Evolutionary conservation across 306 rosid species (phyloP), one percentile per base, ranked within the genome.

Genomic region (Vicia villosa): DNA sequence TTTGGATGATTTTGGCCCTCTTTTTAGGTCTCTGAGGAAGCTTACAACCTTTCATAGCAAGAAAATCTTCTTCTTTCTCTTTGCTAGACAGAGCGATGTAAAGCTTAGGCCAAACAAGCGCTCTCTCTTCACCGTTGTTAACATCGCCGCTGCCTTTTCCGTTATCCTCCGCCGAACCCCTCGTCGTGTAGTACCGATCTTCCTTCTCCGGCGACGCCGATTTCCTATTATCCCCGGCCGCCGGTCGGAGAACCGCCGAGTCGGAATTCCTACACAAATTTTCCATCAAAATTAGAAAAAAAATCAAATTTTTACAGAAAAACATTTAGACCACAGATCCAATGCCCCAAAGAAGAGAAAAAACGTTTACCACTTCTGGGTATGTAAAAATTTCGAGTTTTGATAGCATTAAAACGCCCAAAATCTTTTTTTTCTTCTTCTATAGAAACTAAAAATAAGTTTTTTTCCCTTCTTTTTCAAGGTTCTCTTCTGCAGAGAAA

Each of bases 1-100:
- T 78, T 77, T 89, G 96, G 37, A 89, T 83, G 66, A 87, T 73
- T 63, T 89, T 89, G 20, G 96, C 93, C 49, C 96, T 82, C 79
- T 89, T 89, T 77, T 89, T 89, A 0, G 96, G 96, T 70, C 96
- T 84, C 62, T 87, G 93, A 56, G 96, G 91, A 70, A 86, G 91
- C 60, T 85, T 89, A 63, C 93, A 89, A 21, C 96, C 93, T 51
- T 89, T 89, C 92, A 89, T 87, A 3, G 92, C 96, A 41, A 89
- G 80, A 84, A 89, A 89, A 21, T 89, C 96, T 19, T 90, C 91
- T 34, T 90, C 96, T 65, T 90, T 90, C 70, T 90, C 96, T 74
- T 89, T 90, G 85, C 93, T 90, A 5, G 96, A 87, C 24, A 90
- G 81, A 30, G 85, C 67, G 51, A 83, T 82, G 40, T 76, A 87